phyloP scores from a whole-genome alignment of 1,284 basidiomycete genomes.

The Sutorius eximius region DNA sequence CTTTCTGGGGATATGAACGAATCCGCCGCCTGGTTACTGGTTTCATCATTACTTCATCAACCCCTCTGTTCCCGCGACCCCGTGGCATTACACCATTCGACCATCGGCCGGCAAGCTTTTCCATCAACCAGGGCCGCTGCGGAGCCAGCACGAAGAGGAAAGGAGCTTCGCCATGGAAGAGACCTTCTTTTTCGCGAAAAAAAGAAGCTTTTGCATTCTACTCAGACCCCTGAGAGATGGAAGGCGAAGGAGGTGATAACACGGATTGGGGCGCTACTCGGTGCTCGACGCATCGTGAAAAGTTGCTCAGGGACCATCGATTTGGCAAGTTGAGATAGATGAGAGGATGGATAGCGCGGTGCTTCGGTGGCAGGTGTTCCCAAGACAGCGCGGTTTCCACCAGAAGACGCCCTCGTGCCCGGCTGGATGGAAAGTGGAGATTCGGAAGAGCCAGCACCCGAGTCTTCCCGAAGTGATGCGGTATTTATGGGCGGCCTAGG shows the following conservation, averaged over 20 bases:
- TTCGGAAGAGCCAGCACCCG: conserved; percentile 18
- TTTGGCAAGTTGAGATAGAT: conserved; percentile 17
- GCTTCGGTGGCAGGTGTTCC: conserved; percentile 22
- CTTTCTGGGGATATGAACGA: conserved; percentile 24
- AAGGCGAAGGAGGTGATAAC: conserved; percentile 28
- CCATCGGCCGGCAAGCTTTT: conserved; percentile 18
- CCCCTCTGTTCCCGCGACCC: conserved; percentile 9
- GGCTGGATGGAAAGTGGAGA: conserved; percentile 12
- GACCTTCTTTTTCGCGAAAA: conserved; percentile 10
- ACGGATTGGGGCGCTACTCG: conserved; percentile 27
- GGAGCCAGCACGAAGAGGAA: conserved; percentile 15
- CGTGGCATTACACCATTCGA: conserved; percentile 13
- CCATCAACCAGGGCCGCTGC: conserved; percentile 12
- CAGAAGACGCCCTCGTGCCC: conserved; percentile 24
- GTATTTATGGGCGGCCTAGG: conserved; percentile 5
- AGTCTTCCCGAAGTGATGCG: conserved; percentile 16
- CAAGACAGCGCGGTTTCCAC: conserved; percentile 11
- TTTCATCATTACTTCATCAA: conserved; percentile 25
- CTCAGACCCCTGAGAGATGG: background rate
- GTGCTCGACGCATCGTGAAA: conserved; percentile 15
- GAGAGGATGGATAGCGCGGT: conserved; percentile 17
- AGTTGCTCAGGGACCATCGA: conserved; percentile 8
- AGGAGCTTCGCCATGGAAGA: conserved; percentile 3
- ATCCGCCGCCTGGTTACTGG: conserved; percentile 11
- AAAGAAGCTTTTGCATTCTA: conserved; percentile 13